These are phyloP conservation scores for Neurospora sp. DNA, from an alignment of 495 filamentous ascomycete genomes.

Conservation along the genomic window DNA sequence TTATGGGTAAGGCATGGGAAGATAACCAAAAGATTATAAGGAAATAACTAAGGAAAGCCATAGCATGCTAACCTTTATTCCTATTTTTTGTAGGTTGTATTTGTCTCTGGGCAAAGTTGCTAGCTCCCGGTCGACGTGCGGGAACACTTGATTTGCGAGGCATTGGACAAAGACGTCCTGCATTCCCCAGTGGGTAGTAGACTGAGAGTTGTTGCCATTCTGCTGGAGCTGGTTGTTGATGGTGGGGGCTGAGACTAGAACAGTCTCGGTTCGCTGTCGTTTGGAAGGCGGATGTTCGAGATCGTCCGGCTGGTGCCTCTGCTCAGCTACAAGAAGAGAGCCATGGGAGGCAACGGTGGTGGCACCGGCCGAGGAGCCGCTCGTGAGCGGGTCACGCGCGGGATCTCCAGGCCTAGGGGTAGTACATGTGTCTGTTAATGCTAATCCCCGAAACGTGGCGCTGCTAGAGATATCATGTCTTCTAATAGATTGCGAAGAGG, in stretches of 20 bases:
- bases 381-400: neutral
- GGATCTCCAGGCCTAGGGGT: neutral
- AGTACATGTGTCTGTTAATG: neutral
- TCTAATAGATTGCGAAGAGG: neutral
- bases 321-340: neutral
- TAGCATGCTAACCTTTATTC: slow-evolving; percentile 6
- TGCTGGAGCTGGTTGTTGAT: neutral
- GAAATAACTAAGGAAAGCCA: neutral
- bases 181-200: neutral
- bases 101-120: neutral
- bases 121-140: slow-evolving; percentile 19
- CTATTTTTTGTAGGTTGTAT: slow-evolving; percentile 1
- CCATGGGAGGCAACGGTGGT: neutral
- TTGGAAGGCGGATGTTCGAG: neutral
- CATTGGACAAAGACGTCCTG: slow-evolving; percentile 5
- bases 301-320: neutral
- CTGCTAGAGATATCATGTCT: neutral
- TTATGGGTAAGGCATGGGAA: slow-evolving; percentile 1
- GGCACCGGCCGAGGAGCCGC: neutral
- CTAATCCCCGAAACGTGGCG: neutral
- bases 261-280: neutral
- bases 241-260: neutral
- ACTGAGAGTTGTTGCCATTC: neutral
- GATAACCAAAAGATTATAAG: neutral
- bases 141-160: slow-evolving; percentile 25